A percentile compares a stretch with the other conserved stretches of the same genome.
phyloP scores from a whole-genome alignment of 148 eudicot species.

The Rhododendron simsii region DNA sequence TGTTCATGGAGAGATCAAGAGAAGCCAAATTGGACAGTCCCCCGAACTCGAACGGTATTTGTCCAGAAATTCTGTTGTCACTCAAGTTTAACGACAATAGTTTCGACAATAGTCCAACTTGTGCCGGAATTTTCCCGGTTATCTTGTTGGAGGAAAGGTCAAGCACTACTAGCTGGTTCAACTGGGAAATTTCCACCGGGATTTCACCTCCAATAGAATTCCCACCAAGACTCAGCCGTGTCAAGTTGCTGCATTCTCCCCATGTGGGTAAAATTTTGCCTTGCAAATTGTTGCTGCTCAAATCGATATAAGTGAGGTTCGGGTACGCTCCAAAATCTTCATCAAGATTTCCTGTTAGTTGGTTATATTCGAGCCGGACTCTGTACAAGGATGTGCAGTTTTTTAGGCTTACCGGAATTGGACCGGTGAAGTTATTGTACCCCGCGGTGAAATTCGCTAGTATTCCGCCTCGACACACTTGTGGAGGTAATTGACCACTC shows the following conservation, averaged over 20 bases:
- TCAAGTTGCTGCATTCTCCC: background rate
- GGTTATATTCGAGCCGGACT: conserved; percentile 9
- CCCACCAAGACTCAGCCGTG: background rate
- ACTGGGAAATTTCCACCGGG: background rate
- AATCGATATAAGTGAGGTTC: background rate
- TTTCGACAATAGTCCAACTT: background rate
- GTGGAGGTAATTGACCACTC: background rate
- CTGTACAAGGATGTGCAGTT: conserved; percentile 2
- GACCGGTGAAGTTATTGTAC: background rate
- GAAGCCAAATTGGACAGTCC: background rate
- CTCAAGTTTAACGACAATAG: conserved; percentile 2
- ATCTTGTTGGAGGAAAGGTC: conserved; percentile 5
- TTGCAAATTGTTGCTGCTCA: background rate
- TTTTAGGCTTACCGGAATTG: background rate
- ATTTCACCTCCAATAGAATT: conserved; percentile 2
- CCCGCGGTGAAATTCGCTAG: conserved; percentile 6
- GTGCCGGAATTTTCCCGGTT: background rate
- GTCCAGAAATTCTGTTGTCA: conserved; percentile 19
- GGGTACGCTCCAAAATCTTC: conserved; percentile 4
- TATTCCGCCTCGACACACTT: background rate
- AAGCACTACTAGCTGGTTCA: background rate
- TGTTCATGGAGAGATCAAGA: conserved; percentile 23
- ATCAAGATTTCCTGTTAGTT: background rate
- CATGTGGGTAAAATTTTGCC: background rate
- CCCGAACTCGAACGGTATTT: conserved; percentile 9